A percentile compares a stretch with the other conserved stretches of the same genome.
These are phyloP conservation scores for Pluteus cervinus DNA, from an alignment of 768 basidiomycete genomes.

Conservation along the genomic window DNA sequence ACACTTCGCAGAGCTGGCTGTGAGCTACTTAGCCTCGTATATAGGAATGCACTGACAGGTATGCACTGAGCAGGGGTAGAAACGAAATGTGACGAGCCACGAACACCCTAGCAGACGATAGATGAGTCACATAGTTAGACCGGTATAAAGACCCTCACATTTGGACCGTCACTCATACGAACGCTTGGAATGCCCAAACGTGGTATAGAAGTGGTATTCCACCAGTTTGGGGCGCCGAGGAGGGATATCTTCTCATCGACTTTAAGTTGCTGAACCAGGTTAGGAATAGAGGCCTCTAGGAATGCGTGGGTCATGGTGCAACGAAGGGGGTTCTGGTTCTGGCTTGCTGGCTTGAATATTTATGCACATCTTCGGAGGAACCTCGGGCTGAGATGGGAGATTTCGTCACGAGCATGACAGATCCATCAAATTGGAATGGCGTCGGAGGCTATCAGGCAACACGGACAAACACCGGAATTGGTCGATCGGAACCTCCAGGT, in stretches of 20 bases:
- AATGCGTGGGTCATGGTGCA: conserved; percentile 34
- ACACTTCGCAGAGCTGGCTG: conserved; percentile 35
- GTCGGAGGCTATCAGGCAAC: too few relatives aligned
- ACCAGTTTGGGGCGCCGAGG: conserved; percentile 63
- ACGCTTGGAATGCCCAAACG: conserved; percentile 60
- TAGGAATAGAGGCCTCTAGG: conserved; percentile 44
- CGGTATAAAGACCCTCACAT: conserved; percentile 26
- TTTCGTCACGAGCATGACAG: too few relatives aligned
- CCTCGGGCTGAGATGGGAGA: too few relatives aligned
- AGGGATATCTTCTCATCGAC: conserved; percentile 61
- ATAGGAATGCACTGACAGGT: conserved; percentile 35
- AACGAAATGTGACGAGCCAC: conserved; percentile 62
- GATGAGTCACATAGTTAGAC: conserved; percentile 1
- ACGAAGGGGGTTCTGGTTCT: conserved; percentile 16
- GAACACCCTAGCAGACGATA: conserved; percentile 42
- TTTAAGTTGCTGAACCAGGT: conserved; percentile 47
- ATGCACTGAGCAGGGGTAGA: conserved; percentile 60
- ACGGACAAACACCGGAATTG: too few relatives aligned
- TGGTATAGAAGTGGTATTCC: conserved; percentile 56
- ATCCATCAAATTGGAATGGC: too few relatives aligned
- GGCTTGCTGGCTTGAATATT: too few relatives aligned
- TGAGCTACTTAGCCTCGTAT: neutral
- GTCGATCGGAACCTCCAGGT: too few relatives aligned
- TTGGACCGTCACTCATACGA: conserved; percentile 70
- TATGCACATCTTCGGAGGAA: too few relatives aligned